A percentile compares a stretch with the other conserved stretches of the same genome.
Evolutionary conservation across 768 basidiomycete genomes (phyloP).

Genomic region (Auriscalpium microsporum): DNA sequence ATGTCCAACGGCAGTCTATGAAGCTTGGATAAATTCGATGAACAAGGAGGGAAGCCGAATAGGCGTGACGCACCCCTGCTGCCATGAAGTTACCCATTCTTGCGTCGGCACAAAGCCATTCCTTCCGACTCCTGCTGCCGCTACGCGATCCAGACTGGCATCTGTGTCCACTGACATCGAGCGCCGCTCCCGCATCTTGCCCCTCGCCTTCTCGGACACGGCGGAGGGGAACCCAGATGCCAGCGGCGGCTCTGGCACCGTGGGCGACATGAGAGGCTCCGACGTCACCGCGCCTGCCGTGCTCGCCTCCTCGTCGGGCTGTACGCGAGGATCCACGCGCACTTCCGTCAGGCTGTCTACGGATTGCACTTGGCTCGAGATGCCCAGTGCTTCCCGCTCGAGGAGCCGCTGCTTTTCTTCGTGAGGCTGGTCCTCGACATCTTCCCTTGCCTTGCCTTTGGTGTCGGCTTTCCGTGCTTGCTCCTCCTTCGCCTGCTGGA

Average conservation of each 20-base stretch:
- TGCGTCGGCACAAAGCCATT: conserved; percentile 94
- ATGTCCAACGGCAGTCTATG: conserved; percentile 79
- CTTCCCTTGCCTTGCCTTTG: conserved; percentile 35
- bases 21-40: background rate
- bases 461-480: conserved; percentile 31
- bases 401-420: conserved; percentile 65
- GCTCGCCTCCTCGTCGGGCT: conserved; percentile 20
- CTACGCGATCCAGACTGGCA: conserved; percentile 51
- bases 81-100: conserved; percentile 98
- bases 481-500: conserved; percentile 67
- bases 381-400: conserved; percentile 34
- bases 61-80: conserved; percentile 65
- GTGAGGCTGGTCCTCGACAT: conserved; percentile 33
- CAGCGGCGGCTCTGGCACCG: conserved; percentile 28
- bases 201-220: conserved; percentile 80
- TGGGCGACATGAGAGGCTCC: conserved; percentile 36
- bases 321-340: conserved; percentile 11
- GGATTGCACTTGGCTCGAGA: conserved; percentile 11
- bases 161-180: conserved; percentile 46
- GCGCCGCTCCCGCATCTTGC: conserved; percentile 79
- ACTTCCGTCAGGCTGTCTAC: conserved; percentile 11
- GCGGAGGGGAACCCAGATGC: conserved; percentile 18
- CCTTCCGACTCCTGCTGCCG: conserved; percentile 66
- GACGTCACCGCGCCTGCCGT: conserved; percentile 16
- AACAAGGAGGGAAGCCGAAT: background rate